These are phyloP conservation scores for Santalum album DNA, from an alignment of 164 flowering plant genomes.

Conservation along the genomic window DNA sequence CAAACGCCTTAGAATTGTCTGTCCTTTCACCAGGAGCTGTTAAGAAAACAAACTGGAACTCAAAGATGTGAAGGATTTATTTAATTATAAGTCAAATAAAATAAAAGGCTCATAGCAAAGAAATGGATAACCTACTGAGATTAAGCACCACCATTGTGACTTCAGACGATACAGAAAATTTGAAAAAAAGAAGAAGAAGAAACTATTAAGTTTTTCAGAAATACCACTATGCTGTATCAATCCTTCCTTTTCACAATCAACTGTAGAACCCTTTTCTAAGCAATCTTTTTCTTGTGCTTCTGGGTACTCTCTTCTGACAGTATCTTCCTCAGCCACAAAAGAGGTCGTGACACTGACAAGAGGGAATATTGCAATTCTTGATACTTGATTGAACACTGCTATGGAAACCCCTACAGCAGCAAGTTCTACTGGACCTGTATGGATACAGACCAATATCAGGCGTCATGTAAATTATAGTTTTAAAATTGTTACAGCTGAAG, in stretches of 20 bases:
- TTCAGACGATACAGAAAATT: no score
- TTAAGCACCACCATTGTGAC: no score
- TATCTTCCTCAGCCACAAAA: constrained; percentile 54
- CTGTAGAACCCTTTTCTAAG: constrained; percentile 13
- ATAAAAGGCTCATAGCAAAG: background rate
- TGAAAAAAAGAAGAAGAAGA: no score
- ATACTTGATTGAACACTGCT: constrained; percentile 52
- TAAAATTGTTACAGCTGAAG: background rate
- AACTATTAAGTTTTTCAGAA: no score
- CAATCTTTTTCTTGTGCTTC: constrained; percentile 11
- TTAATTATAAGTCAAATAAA: background rate
- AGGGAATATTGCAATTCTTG: constrained; percentile 53
- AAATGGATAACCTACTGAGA: no score
- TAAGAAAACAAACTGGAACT: constrained; percentile 4
- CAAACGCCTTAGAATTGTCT: constrained; percentile 7
- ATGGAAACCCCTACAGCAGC: constrained; percentile 62
- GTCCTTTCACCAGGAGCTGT: constrained; percentile 20
- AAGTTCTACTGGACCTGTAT: constrained; percentile 60
- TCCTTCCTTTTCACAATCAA: constrained; percentile 25
- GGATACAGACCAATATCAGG: background rate
- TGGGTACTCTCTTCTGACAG: background rate
- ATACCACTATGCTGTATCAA: constrained; percentile 15
- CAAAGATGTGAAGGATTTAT: no score
- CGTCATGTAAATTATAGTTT: background rate
- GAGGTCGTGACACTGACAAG: constrained; percentile 59